Evolutionary conservation across 164 flowering plant species (phyloP), one percentile per base, ranked within the genome.

Genomic region (Macadamia tetraphylla): DNA sequence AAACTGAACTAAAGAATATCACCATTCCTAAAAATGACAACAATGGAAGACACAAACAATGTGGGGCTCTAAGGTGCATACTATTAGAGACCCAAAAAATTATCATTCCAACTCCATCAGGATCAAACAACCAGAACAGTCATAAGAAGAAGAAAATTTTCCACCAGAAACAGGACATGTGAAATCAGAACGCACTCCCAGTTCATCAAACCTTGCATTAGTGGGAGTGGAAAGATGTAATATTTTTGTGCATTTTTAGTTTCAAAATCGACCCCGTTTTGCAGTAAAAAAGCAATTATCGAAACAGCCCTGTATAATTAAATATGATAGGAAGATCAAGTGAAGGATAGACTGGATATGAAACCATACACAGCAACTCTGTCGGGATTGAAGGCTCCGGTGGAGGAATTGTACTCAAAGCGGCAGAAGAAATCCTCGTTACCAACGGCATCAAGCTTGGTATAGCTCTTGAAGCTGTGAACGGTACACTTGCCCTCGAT

Each of bases 401-500:
- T 58, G 40, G 62, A 29, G 40, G 62, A 58, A 9, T 58, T 58
- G 29, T 58, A 58, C 62, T 58, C 62, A 40, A 58, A 58, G 15
- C 62, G 62, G 30, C 62, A 58, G 14, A 58, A 58, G 62, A 29
- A 58, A 58, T 58, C 62, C 11, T 58, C 62, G 62, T 58, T 58
- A 29, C 62, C 29, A 56, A 73, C 60, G 10, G 18, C 58, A 30
- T 58, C 62, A 15, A 58, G 62, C 12, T 58, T 58, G 1, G 40
- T 58, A 9, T 58, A 58, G 9, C 40, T 58, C 40, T 58, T 58
- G 14, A 58, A 58, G 40, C 11, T 58, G 30, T 58, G 62, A 8
- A 58, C 62, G 40, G 62, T 58, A 58, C 62, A 58, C 62, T 29
- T 58, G 35, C 62, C 62, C 62, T 58, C 62, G 62, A 58, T 58